Base-by-base conservation (phyloP, 257 asterid species). In the Solanum bulbocastanum region DNA sequence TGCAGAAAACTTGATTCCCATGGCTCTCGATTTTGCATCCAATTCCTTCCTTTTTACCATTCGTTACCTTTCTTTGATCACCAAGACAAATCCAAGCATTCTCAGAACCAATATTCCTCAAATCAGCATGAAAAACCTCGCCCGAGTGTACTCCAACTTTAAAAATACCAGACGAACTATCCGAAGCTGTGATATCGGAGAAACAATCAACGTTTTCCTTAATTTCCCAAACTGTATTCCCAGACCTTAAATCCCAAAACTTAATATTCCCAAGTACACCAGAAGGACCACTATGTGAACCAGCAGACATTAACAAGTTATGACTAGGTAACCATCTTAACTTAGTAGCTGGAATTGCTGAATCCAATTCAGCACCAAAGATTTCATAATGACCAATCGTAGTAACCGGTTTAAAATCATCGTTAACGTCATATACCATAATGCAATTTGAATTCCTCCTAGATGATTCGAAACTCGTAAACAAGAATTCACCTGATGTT, bases 261-360 rank as follows among this genome's bases (percentile, higher is more conserved):
- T 88, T 94, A 84, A 97, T 92, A 73, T 93, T 93, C 16, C 99
- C 99, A 0, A 73, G 66, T 3, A 97, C 98, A 60, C 99, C 98
- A 15, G 95, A 92, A 4, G 98, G 96, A 4, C 98, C 98, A 65
- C 99, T 92, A 88, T 97, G 99, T 36, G 98, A 95, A 36, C 99
- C 99, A 1, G 98, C 93, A 58, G 99, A 98, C 99, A 97, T 96
- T 89, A 97, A 89, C 92, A 97, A 88, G 86, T 94, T 96, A 84
- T 94, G 98, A 81, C 91, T 86, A 0, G 96, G 66, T 39, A 95
- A 56, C 99, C 99, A 97, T 78, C 89, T 93, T 66, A 97, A 68
- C 87, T 96, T 97, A 3, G 99, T 97, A 1, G 99, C 93, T 9
- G 99, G 99, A 83, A 97, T 96, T 0, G 96, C 99, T 2, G 99